A percentile compares a stretch with the other conserved stretches of the same genome.
These are phyloP conservation scores for Paramyrothecium roridum DNA, from an alignment of 2,329 filamentous ascomycete species.

Conservation along the genomic window DNA sequence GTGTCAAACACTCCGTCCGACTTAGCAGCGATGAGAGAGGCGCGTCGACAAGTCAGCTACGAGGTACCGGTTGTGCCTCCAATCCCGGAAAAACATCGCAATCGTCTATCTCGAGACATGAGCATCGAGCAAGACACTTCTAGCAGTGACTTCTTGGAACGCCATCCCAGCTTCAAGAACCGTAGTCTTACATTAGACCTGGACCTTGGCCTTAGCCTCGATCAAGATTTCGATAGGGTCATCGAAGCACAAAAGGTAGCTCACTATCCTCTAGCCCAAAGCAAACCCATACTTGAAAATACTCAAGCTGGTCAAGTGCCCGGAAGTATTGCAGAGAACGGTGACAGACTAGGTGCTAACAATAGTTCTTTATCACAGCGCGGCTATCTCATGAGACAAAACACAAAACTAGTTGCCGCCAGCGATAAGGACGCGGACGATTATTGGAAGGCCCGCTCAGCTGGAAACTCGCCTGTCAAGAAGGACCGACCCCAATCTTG, in stretches of 20 bases:
- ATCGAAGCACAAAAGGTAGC: slow-evolving; percentile 95
- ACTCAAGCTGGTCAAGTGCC: slow-evolving; percentile 2
- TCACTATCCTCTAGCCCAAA: slow-evolving; percentile 37
- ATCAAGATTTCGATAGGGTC: slow-evolving; percentile 90
- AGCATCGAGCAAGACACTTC: slow-evolving; percentile 32
- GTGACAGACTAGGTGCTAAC: slow-evolving; percentile 54
- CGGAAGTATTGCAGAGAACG: too few species aligned
- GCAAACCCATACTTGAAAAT: neutral
- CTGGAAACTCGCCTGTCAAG: slow-evolving; percentile 68
- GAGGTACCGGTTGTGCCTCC: slow-evolving; percentile 60
- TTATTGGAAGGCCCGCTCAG: slow-evolving; percentile 53
- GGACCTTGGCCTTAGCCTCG: slow-evolving; percentile 81
- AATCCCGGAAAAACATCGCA: slow-evolving; percentile 59
- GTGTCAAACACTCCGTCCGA: slow-evolving; percentile 86
- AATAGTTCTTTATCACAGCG: slow-evolving; percentile 65
- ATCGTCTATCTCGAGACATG: slow-evolving; percentile 48
- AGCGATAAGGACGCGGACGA: slow-evolving; percentile 68
- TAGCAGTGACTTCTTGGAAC: slow-evolving; percentile 47
- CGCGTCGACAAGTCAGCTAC: slow-evolving; percentile 79
- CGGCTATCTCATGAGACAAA: slow-evolving; percentile 97
- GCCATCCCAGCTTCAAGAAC: slow-evolving; percentile 73
- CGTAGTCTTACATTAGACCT: slow-evolving; percentile 79
- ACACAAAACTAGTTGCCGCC: slow-evolving; percentile 95
- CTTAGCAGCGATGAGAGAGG: slow-evolving; percentile 78
- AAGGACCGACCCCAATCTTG: slow-evolving; percentile 83